Evolutionary conservation across 192 early-diverging fungal species (phyloP), one percentile per base, ranked within the genome.

Genomic region (Backusella macrospora): DNA sequence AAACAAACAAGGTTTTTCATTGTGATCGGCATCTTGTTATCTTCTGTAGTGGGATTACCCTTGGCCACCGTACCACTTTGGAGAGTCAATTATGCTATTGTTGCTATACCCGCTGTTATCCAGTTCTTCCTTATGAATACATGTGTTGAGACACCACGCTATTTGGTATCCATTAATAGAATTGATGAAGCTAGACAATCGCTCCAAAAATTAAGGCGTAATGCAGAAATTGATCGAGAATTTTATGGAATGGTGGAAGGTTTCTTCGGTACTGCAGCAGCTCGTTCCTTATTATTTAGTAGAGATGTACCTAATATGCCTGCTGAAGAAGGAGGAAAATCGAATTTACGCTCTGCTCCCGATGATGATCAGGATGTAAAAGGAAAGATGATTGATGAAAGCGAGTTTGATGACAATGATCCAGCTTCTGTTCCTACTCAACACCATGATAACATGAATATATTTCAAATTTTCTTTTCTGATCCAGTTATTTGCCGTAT

Each of bases 61-160:
- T 82, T 93, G 63, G 82, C 85, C 15, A 78, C 68, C 44, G 73
- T 90, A 16, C 86, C 88, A 5, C 80, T 87, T 38, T 95, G 94
- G 95, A 81, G 95, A 62, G 71, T 87, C n/a, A 83, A 92, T 72
- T 86, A 93, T 68, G 81, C 85, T 6, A 70, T 94, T 71, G 86
- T 89, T 13, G 85, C 83, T 39, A 70, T 92, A 23, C 86, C 91
- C 45, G 83, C 87, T 16, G 55, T 88, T 29, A 42, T 87, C 37
- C 90, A 91, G 71, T 59, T 80, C 26, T 55, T 85, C 14, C 43
- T 95, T 66, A 81, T 95, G 48, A 87, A 88, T 6, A 85, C 90
- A 48, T 89, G 89, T 68, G 92, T 91, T 68, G 95, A 96, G 73
- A 89, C 89, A 14, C 95, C 95, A 37, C 86, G 88, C 40, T 92